Base-by-base conservation (phyloP, 1,284 basidiomycete genomes). In the Hymenochaete sp. region DNA sequence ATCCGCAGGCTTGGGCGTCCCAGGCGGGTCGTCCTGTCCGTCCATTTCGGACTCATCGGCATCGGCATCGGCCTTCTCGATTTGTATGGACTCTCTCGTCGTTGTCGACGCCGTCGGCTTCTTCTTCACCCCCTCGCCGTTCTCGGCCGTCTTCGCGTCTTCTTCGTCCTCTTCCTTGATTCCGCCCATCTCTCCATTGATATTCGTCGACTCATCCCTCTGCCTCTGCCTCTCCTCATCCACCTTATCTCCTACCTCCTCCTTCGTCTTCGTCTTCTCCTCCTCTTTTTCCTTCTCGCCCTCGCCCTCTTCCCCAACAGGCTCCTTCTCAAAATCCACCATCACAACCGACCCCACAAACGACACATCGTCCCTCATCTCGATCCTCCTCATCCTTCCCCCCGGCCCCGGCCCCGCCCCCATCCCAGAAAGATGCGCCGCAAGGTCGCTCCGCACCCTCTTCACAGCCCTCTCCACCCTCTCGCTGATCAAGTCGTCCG, bases 381-480 rank as follows among this genome's bases (percentile, higher is more conserved):
- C 59, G 44, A 60, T 62, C n/a, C 62, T 61, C 39, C 59, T 45
- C n/a, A n/a, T n/a, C n/a, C n/a, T n/a, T n/a, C n/a, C n/a, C n/a
- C n/a, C n/a, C n/a, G n/a, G n/a, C n/a, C n/a, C n/a, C 44, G 66
- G 52, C 11, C 49, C 46, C 11, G 24, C n/a, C 35, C 38, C 38
- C n/a, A 41, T 35, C 14, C 40, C 47, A 18, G 47, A 32, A 42
- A 69, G 63, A 56, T 88, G 85, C 5, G 77, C 79, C 6, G 82
- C 82, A n/a, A 88, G 65, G 63, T 92, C 90, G 42, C 84, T 88
- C 44, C 86, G 72, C 13, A 89, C 86, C 35, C 85, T 79, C 65
- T 90, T 88, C 61, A 93, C 86, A 3, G 89, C 82, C 48, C 90
- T 73, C 63, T 93, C 89, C 35, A 86, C 79, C 36, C 88, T 77